Evolutionary conservation across 805 yeast species (phyloP), one percentile per base, ranked within the genome.

Genomic region (Priceomyces haplophilus): DNA sequence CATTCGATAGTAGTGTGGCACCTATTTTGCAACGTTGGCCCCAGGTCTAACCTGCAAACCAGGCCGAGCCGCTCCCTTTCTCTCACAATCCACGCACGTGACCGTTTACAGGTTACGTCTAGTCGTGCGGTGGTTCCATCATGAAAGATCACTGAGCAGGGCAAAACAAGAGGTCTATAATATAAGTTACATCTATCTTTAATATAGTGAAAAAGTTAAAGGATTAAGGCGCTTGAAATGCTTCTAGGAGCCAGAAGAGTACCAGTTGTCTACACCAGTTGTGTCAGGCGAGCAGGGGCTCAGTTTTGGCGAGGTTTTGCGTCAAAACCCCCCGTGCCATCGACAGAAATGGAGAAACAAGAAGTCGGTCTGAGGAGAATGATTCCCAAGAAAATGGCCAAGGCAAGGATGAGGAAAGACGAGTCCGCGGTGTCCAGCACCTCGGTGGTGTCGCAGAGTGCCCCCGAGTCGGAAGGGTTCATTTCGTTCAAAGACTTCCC

Each of bases 401-500:
- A 37, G 31, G 21, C 40, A 16, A 24, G 27, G 29, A 25, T 30
- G 17, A 30, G 15, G 16, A 31, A 19, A 12, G 31, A 36, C 8
- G 39, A 36, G 18, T 3, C 18, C 15, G 13, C 24, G 27, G 31
- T 25, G 20, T 32, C 42, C 12, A 20, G 31, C 21, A 19, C 19
- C 15, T 32, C 42, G 3, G 37, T 20, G 3, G 20, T 21, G 5
- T 34, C 46, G 5, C 39, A 38, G 12, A 19, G 21, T 24, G 24
- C 38, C 31, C 3, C 18, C 8, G 17, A 40, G 21, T 15, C 33
- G 16, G 29, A 34, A 8, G 38, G 53, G 23, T 64, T 52, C 44
- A 48, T 67, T 16, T 57, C 69, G 1, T 59, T 64, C 23, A 49
- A 53, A 40, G 50, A 61, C 37, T 65, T 67, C 43, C 73, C 73